Base-by-base conservation (phyloP, 2,329 filamentous ascomycete species). In the Epichloe typhina region DNA sequence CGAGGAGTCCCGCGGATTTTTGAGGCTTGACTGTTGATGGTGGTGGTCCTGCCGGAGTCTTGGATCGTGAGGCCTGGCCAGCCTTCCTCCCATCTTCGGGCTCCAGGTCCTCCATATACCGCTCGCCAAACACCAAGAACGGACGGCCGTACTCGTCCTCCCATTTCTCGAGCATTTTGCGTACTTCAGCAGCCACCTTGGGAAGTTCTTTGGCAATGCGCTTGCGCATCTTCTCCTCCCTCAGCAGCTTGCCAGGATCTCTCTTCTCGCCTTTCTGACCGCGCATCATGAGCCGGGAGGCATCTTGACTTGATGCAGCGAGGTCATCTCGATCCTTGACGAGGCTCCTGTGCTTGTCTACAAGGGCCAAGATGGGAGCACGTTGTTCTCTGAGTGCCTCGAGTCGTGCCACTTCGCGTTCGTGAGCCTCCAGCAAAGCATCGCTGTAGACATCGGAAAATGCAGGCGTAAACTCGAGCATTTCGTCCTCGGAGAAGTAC, bases 201-300 rank as follows among this genome's bases (percentile, higher is more conserved):
- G 93, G 93, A 33, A 98, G 73, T 63, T 98, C 93, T 67, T 97
- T 98, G 26, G 90, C 79, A 55, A 98, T 96, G 52, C 90, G 80
- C 78, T 98, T 98, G 53, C 93, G 83, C 88, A 95, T 95, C 77
- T 97, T 98, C 71, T 98, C 93, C 64, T 98, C 93, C 33, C 93
- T 80, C 49, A 98, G 74, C 15, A 98, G 76, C 69, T 95, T 93
- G 47, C 89, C 91, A 3, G 93, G 93, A 63, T 98, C 93, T 55
- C 94, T 86, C 67, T 84, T 88, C 71, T 97, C 91, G 50, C 91
- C 91, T 70, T 95, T 95, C 58, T 88, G 84, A 2, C 90, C 90
- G 54, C 91, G 88, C 60, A 83, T 80, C 84, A 97, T 89, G 33
- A 98, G 74, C 43, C 93, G 84, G 6, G 91, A 96, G 13, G 93